phyloP scores from a whole-genome alignment of 2,329 filamentous ascomycete genomes.

The Tolypocladium inflatum region DNA sequence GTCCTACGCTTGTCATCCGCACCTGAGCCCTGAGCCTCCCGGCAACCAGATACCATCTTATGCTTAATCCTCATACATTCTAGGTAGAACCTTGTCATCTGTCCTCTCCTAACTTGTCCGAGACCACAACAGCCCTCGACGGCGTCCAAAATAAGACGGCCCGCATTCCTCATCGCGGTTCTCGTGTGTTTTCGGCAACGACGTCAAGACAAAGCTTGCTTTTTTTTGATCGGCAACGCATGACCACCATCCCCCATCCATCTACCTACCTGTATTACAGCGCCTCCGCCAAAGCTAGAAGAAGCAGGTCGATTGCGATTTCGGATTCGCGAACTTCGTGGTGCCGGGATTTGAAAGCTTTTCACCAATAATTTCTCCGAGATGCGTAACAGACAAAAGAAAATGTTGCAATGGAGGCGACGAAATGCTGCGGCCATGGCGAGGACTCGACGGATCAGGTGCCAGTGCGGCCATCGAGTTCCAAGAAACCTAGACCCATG shows the following conservation, averaged over 20 bases:
- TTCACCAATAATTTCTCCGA: background rate
- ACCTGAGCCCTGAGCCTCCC: conserved; percentile 4
- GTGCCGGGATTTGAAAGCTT: background rate
- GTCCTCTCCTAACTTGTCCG: conserved; percentile 3
- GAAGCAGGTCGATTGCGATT: conserved; percentile 9
- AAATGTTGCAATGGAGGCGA: background rate
- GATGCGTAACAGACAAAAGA: background rate
- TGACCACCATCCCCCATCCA: conserved; percentile 1
- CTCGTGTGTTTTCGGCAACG: background rate
- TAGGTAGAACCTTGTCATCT: conserved; percentile 4
- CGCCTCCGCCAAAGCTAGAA: conserved; percentile 2
- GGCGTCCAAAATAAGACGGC: background rate
- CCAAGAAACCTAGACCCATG: background rate
- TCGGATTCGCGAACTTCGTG: background rate
- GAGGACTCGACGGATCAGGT: background rate
- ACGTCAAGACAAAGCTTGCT: background rate
- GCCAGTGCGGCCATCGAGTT: background rate
- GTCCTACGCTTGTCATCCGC: conserved; percentile 6
- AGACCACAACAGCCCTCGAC: background rate
- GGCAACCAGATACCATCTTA: conserved; percentile 5
- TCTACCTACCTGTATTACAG: conserved; percentile 9
- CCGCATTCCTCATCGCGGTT: background rate
- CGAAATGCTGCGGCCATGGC: background rate
- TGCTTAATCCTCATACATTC: conserved; percentile 7
- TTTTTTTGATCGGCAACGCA: background rate